Percentiles rank a stretch among this genome's conserved stretches.
These are phyloP conservation scores for Quambalaria eucalypti DNA, from an alignment of 1,284 basidiomycete species.

Conservation along the genomic window DNA sequence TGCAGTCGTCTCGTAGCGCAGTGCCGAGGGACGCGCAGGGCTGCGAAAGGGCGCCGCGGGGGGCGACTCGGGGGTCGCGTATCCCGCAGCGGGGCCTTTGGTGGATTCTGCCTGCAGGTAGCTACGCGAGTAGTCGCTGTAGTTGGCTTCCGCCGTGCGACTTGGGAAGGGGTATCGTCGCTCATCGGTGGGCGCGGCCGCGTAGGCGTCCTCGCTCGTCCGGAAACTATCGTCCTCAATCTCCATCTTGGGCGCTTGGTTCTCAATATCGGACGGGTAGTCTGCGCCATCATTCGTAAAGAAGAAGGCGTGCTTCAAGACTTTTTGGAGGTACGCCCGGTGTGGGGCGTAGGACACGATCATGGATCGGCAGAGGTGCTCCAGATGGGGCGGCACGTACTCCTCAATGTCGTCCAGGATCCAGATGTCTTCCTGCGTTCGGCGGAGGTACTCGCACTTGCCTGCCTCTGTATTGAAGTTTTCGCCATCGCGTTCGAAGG, in stretches of 20 bases:
- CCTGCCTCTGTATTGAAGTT: conserved; percentile 7
- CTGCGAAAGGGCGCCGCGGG: too few species aligned
- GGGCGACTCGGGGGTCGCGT: too few species aligned
- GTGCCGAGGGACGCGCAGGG: too few species aligned
- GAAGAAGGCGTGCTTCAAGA: not conserved
- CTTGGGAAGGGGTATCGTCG: too few species aligned
- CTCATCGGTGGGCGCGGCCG: too few species aligned
- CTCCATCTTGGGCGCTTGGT: not conserved
- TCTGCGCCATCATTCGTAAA: not conserved
- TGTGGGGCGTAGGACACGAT: not conserved
- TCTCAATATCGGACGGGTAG: not conserved
- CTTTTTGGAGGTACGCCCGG: not conserved
- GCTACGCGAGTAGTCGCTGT: too few species aligned
- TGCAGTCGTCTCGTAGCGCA: too few species aligned
- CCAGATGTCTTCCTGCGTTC: not conserved
- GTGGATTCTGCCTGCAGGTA: too few species aligned
- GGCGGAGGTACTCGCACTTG: not conserved
- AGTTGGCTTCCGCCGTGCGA: too few species aligned
- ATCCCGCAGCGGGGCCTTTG: too few species aligned
- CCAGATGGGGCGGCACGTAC: not conserved
- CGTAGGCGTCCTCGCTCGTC: too few species aligned
- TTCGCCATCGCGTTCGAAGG: conserved; percentile 32
- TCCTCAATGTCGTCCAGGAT: not conserved
- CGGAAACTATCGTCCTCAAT: not conserved
- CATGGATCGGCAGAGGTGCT: not conserved